phyloP scores from a whole-genome alignment of 2,329 filamentous ascomycete genomes.

The Torrubiella hemipterigena region DNA sequence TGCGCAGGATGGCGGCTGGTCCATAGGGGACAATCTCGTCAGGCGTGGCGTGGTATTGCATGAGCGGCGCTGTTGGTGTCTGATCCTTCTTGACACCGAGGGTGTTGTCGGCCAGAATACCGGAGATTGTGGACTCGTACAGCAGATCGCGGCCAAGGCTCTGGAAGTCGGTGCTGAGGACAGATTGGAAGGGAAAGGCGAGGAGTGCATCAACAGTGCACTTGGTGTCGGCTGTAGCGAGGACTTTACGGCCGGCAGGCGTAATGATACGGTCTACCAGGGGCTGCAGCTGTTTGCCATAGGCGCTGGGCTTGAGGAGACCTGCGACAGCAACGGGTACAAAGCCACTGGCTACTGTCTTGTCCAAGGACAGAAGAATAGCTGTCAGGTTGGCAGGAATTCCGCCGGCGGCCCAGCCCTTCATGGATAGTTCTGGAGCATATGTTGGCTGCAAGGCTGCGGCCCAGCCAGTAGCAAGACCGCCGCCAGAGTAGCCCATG shows the following conservation, averaged over 20 bases:
- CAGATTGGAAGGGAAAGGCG: neutral
- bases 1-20: neutral
- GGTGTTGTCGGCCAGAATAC: neutral
- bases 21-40: conserved; percentile 1
- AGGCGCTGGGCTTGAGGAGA: conserved; percentile 2
- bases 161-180: neutral
- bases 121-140: neutral
- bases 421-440: neutral
- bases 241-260: neutral
- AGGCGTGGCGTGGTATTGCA: conserved; percentile 1
- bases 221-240: neutral
- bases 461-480: neutral
- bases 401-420: neutral
- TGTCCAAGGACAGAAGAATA: neutral
- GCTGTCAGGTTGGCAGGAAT: neutral
- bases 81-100: neutral
- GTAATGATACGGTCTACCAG: neutral
- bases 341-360: neutral
- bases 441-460: neutral
- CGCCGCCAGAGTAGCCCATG: neutral
- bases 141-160: neutral
- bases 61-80: neutral
- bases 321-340: conserved; percentile 17
- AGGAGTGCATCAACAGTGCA: neutral
- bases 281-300: neutral